Conservation (phyloP, 306 rosid species). For the Ormosia semicastrata region DNA sequence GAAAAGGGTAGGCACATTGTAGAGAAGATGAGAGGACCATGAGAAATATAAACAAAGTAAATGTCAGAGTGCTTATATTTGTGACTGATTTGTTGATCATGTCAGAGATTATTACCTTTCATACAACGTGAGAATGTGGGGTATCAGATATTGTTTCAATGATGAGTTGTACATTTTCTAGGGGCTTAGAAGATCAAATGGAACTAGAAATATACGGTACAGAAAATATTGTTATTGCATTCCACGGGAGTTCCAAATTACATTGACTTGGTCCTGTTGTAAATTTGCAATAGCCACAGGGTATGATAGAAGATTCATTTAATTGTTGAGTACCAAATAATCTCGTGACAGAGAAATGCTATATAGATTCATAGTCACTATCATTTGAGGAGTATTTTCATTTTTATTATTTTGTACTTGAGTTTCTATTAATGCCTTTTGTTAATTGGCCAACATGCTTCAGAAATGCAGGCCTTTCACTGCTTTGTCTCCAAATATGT, state of each 20-base stretch:
- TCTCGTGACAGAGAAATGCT: constrained; percentile 4
- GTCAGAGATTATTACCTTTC: constrained; percentile 19
- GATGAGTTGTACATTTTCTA: constrained; percentile 27
- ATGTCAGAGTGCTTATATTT: constrained; percentile 21
- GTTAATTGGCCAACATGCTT: neutral
- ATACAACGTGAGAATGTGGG: constrained; percentile 5
- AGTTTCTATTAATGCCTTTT: neutral
- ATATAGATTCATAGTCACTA: constrained; percentile 16
- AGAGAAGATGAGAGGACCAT: constrained; percentile 86
- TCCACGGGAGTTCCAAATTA: constrained; percentile 2
- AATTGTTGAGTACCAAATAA: constrained; percentile 19
- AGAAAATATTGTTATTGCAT: neutral
- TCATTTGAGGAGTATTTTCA: constrained; percentile 12
- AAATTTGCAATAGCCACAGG: constrained; percentile 20
- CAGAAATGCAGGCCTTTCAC: too few species aligned
- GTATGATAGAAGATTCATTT: constrained; percentile 21
- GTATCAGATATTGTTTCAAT: constrained; percentile 23
- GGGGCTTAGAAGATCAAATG: constrained; percentile 24
- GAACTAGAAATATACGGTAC: constrained; percentile 13
- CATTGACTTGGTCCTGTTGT: constrained; percentile 20
- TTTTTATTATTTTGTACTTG: neutral
- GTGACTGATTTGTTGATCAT: constrained; percentile 23
- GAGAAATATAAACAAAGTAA: constrained; percentile 23
- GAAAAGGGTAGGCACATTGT: constrained; percentile 74
- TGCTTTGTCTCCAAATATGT: too few species aligned